A percentile compares a stretch with the other conserved stretches of the same genome.
phyloP scores from a whole-genome alignment of 805 yeast genomes.

The Zygosaccharomyces gambellarensis region DNA sequence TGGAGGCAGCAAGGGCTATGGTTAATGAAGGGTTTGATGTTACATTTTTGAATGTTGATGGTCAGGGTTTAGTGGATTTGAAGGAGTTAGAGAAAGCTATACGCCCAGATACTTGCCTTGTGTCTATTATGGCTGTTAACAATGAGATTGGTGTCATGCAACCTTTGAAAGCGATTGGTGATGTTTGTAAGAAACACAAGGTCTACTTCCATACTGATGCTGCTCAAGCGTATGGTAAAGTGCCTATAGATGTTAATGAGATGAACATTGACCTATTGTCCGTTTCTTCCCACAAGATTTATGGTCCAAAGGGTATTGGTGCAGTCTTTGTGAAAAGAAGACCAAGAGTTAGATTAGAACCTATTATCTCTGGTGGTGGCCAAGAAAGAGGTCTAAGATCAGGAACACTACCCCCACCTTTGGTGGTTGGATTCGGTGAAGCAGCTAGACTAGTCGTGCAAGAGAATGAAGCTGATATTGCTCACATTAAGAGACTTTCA shows the following conservation, averaged over 20 bases:
- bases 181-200: slow-evolving; percentile 77
- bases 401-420: slow-evolving; percentile 96
- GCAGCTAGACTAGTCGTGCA: slow-evolving; percentile 79
- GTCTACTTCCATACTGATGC: slow-evolving; percentile 96
- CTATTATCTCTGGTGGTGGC: slow-evolving; percentile 95
- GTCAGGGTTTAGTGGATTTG: slow-evolving; percentile 74
- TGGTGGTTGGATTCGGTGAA: slow-evolving; percentile 94
- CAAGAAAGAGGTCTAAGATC: slow-evolving; percentile 98
- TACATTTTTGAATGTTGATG: slow-evolving; percentile 80
- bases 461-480: slow-evolving; percentile 70
- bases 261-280: slow-evolving; percentile 91
- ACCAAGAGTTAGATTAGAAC: slow-evolving; percentile 95
- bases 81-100: slow-evolving; percentile 77
- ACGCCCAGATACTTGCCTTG: slow-evolving; percentile 84
- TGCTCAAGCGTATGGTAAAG: slow-evolving; percentile 96
- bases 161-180: slow-evolving; percentile 91
- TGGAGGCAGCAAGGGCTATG: slow-evolving; percentile 90
- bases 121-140: slow-evolving; percentile 94
- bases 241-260: slow-evolving; percentile 86
- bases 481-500: slow-evolving; percentile 67
- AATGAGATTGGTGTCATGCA: slow-evolving; percentile 98
- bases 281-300: slow-evolving; percentile 91
- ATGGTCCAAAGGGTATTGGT: slow-evolving; percentile 98
- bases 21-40: slow-evolving; percentile 97
- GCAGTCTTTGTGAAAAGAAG: slow-evolving; percentile 94